Evolutionary conservation across 2,329 filamentous ascomycete genomes (phyloP).

Genomic region (Phialemonium atrogriseum): DNA sequence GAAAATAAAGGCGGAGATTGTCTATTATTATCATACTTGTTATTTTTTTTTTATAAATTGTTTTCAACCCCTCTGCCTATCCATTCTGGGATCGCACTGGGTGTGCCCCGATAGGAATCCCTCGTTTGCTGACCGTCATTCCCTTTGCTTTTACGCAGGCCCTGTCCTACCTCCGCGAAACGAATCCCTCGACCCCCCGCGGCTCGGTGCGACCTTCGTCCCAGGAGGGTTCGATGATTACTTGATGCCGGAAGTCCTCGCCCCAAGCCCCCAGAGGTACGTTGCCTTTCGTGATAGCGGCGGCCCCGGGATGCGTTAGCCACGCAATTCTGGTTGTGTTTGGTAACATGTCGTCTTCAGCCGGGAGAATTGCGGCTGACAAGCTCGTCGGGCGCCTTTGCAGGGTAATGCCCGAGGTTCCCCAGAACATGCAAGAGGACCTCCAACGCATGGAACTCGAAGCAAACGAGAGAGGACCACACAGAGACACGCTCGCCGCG

Average conservation of each 20-base stretch:
- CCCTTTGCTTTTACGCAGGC: slow-evolving; percentile 22
- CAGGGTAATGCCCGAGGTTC: slow-evolving; percentile 91
- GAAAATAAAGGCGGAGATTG: too few species aligned
- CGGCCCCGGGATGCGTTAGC: not conserved
- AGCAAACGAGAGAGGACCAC: slow-evolving; percentile 50
- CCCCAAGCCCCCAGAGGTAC: slow-evolving; percentile 50
- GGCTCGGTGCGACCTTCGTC: slow-evolving; percentile 49
- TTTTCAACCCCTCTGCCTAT: too few species aligned
- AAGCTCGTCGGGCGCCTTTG: slow-evolving; percentile 12
- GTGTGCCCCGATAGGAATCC: too few species aligned
- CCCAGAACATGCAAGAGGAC: slow-evolving; percentile 93
- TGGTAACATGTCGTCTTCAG: not conserved
- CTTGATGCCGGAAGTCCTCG: slow-evolving; percentile 52
- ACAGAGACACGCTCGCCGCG: slow-evolving; percentile 18
- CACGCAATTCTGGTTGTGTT: not conserved
- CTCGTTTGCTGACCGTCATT: slow-evolving; percentile 17
- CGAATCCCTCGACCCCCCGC: slow-evolving; percentile 32
- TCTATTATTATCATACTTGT: too few species aligned
- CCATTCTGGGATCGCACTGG: too few species aligned
- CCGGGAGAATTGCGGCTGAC: slow-evolving; percentile 1
- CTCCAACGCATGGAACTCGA: slow-evolving; percentile 85
- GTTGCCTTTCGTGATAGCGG: slow-evolving; percentile 15
- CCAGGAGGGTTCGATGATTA: slow-evolving; percentile 51
- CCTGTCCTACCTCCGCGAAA: slow-evolving; percentile 19
- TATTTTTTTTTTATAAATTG: too few species aligned